Conservation (phyloP, 129 eudicot genomes). For the Flaveria brownii region DNA sequence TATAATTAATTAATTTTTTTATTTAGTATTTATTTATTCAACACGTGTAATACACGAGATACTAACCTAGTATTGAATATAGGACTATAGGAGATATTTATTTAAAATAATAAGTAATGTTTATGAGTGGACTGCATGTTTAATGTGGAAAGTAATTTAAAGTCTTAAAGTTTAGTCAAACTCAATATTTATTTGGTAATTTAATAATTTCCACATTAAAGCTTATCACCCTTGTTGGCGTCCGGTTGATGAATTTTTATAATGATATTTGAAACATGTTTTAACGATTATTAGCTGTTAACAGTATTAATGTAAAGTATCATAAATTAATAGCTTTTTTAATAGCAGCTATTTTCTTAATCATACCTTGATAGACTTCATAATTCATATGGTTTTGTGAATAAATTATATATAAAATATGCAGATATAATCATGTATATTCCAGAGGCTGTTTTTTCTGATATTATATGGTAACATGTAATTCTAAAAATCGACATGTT, state of each 20-base stretch:
- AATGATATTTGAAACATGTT: background rate
- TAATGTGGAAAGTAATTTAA: background rate
- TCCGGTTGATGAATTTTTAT: background rate
- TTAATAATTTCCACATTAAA: background rate
- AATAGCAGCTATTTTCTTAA: background rate
- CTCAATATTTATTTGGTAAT: background rate
- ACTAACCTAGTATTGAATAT: background rate
- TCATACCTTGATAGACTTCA: background rate
- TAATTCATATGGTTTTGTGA: background rate
- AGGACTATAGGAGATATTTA: background rate
- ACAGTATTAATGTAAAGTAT: background rate
- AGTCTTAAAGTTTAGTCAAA: background rate
- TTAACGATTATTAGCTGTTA: background rate
- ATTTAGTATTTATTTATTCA: too few species aligned
- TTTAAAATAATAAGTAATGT: background rate
- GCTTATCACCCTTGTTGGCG: background rate
- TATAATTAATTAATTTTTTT: too few species aligned
- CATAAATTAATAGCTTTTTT: too few species aligned
- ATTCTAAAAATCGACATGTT: background rate
- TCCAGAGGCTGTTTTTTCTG: constrained; percentile 1
- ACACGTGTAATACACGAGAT: too few species aligned
- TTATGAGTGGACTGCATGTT: background rate
- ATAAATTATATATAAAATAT: background rate
- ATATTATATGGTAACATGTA: background rate
- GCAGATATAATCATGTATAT: background rate